Evolutionary conservation across 176 grass and related monocot genomes (phyloP).

Genomic region (Hordeum marinum): DNA sequence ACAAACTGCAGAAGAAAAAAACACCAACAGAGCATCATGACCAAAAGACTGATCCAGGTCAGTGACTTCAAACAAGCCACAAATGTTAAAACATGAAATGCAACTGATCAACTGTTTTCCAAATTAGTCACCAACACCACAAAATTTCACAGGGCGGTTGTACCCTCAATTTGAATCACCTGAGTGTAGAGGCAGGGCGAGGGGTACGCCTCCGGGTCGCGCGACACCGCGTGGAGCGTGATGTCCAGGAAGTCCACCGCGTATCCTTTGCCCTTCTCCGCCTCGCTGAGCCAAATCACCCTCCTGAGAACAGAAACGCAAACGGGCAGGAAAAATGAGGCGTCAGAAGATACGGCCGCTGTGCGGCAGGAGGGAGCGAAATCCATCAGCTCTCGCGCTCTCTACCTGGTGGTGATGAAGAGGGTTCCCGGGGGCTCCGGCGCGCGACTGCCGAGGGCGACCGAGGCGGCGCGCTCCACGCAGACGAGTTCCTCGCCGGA

Average conservation of each 20-base stretch:
- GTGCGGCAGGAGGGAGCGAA: too few species aligned
- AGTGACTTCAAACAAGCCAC: not conserved
- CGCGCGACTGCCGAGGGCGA: constrained; percentile 47
- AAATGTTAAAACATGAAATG: not conserved
- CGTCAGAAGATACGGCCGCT: not conserved
- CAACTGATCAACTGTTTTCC: not conserved
- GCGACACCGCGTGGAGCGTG: constrained; percentile 85
- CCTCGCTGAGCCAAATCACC: constrained; percentile 81
- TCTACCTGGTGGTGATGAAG: constrained; percentile 72
- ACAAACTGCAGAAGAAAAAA: not conserved
- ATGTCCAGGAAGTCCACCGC: constrained; percentile 76
- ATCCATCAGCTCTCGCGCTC: not conserved
- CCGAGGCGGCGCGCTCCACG: constrained; percentile 43
- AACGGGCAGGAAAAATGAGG: not conserved
- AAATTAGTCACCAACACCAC: not conserved
- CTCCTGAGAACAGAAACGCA: constrained; percentile 44
- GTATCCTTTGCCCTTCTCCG: constrained; percentile 64
- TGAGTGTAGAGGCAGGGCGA: constrained; percentile 85
- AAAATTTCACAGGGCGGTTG: not conserved
- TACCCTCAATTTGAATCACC: constrained; percentile 35
- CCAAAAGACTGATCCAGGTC: not conserved
- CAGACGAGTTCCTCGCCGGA: constrained; percentile 78
- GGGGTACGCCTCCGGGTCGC: constrained; percentile 76
- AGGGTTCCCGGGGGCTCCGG: constrained; percentile 69
- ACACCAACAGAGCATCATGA: not conserved